Evolutionary conservation across 225 moss, liverwort and hornwort species (phyloP), one percentile per base, ranked within the genome.

Genomic region (Pleurozium schreberi): DNA sequence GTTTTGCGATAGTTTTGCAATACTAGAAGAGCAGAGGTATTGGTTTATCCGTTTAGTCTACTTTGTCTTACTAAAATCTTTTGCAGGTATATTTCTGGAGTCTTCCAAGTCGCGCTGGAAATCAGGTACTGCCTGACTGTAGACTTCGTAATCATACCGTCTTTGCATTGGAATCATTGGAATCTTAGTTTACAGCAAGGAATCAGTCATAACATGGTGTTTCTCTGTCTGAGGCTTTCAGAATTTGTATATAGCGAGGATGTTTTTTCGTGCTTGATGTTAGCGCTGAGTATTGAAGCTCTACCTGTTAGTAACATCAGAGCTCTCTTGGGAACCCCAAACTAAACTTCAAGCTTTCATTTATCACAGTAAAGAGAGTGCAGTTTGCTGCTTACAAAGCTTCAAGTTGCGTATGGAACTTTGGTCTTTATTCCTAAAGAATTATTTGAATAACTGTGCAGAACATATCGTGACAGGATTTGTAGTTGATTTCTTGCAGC

Each of bases 71-170:
- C 30, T 47, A 23, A 19, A 65, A 64, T 60, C 47, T 61, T 42
- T 83, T 73, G 86, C 80, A 96, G 96, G 97, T 97, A 45, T 97
- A 97, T 65, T 97, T 97, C 85, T 97, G 97, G 97, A 97, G 97
- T 91, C 92, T 97, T 63, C 93, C 97, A 61, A 97, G 97, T 88
- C 92, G 92, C 76, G 95, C 97, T 91, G 95, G 97, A 83, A 96
- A 96, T 90, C 96, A 96, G 96, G 96, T 95, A 92, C 23, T 38
- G 52, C 40, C 55, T 86, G 47, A 66, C 30, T 73, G 42, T 55
- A 64, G 49, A 78, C 50, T n/a, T 75, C 49, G 75, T 74, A 27
- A 62, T 86, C 62, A 38, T 86, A 27, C 52, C 40, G 16, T 70
- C 47, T 82, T 52, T 78, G 55, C 50, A 52, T 81, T 28, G 70